Conservation (phyloP, 495 filamentous ascomycete genomes). For the Aspergillus mulundensis region DNA sequence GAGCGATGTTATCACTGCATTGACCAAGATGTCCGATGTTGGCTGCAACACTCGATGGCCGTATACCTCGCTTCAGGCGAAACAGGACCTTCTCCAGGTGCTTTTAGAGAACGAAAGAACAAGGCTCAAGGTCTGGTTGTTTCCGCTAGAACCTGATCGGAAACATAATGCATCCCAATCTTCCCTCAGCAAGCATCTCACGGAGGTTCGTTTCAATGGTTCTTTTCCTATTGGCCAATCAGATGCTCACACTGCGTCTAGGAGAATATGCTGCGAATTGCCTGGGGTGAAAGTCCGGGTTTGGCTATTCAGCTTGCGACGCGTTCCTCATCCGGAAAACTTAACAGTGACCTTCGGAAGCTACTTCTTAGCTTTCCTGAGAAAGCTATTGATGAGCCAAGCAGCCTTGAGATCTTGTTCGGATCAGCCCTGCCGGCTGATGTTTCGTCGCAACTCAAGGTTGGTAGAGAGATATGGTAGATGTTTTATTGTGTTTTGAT, state of each 20-base stretch:
- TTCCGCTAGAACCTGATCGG: constrained; percentile 68
- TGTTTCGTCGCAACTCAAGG: constrained; percentile 81
- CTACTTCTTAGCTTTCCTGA: constrained; percentile 77
- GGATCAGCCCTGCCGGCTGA: constrained; percentile 70
- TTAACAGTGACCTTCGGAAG: constrained; percentile 71
- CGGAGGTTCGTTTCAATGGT: constrained; percentile 27
- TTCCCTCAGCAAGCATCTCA: constrained; percentile 26
- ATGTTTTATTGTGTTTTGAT: constrained; percentile 8
- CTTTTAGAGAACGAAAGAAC: constrained; percentile 82
- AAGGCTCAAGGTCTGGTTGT: constrained; percentile 84
- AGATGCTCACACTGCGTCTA: constrained; percentile 21
- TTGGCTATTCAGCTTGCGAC: constrained; percentile 76
- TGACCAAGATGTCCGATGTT: constrained; percentile 55
- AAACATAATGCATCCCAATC: constrained; percentile 49
- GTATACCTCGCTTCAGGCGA: constrained; percentile 63
- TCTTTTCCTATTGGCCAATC: neutral
- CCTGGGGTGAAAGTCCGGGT: constrained; percentile 78
- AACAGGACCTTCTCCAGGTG: constrained; percentile 72
- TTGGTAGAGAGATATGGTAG: constrained; percentile 27
- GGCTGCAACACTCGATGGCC: constrained; percentile 50
- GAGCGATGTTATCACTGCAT: constrained; percentile 62
- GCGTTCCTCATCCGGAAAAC: constrained; percentile 70
- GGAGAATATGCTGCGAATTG: constrained; percentile 63
- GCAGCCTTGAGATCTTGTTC: constrained; percentile 77
- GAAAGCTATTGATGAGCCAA: constrained; percentile 71